Evolutionary conservation across 2,329 filamentous ascomycete genomes (phyloP).

Genomic region (Apiospora hydei): DNA sequence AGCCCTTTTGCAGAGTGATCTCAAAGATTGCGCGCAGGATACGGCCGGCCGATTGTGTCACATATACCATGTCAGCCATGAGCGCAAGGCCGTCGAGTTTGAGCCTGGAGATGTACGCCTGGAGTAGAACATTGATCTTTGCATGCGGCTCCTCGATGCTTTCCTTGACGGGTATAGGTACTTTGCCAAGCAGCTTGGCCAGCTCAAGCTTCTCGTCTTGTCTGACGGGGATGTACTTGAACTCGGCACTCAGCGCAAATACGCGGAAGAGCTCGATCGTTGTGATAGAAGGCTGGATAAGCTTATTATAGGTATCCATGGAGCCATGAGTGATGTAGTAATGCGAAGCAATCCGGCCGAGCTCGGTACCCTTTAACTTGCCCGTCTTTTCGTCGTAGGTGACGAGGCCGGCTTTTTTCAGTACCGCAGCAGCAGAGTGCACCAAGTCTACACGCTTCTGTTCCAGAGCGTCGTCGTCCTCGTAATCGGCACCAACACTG

Average conservation of each 20-base stretch:
- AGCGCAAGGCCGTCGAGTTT: conserved; percentile 92
- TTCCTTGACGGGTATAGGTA: conserved; percentile 97
- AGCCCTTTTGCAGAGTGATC: conserved; percentile 96
- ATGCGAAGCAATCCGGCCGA: conserved; percentile 94
- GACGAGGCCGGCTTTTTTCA: conserved; percentile 87
- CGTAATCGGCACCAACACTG: conserved; percentile 94
- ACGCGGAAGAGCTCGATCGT: conserved; percentile 96
- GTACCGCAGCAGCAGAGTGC: conserved; percentile 86
- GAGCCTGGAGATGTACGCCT: conserved; percentile 94
- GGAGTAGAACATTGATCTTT: conserved; percentile 97
- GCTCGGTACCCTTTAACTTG: conserved; percentile 86
- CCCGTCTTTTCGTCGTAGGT: conserved; percentile 97
- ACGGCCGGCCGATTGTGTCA: conserved; percentile 96
- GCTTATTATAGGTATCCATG: conserved; percentile 96
- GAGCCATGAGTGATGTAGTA: conserved; percentile 98
- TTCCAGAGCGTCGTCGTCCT: conserved; percentile 88
- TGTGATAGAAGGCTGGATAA: conserved; percentile 91
- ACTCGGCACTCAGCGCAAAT: conserved; percentile 95
- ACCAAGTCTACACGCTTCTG: conserved; percentile 98
- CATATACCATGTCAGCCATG: conserved; percentile 99
- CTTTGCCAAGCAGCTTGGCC: conserved; percentile 85
- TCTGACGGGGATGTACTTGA: conserved; percentile 97
- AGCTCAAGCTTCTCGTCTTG: conserved; percentile 98
- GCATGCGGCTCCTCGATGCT: conserved; percentile 95
- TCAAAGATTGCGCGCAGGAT: conserved; percentile 96